A percentile compares a stretch with the other conserved stretches of the same genome.
phyloP scores from a whole-genome alignment of 495 filamentous ascomycete genomes.

The Penicillium goetzii region DNA sequence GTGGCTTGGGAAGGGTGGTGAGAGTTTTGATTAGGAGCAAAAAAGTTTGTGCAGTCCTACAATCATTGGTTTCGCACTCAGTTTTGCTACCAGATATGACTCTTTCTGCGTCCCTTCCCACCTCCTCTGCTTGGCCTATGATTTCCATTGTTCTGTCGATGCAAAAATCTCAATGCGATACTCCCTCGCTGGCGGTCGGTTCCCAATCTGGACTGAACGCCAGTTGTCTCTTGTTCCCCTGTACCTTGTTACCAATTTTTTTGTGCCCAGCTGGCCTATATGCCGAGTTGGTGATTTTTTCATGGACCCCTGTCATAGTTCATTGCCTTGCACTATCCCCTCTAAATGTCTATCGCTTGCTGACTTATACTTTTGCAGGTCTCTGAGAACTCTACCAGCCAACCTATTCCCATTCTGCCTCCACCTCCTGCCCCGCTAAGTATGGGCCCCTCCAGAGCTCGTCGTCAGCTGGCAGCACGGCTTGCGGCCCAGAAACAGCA shows the following conservation, averaged over 20 bases:
- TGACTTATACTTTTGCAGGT: constrained; percentile 30
- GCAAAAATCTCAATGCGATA: background rate
- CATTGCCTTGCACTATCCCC: background rate
- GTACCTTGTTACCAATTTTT: constrained; percentile 2
- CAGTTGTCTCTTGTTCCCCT: background rate
- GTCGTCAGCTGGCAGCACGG: constrained; percentile 80
- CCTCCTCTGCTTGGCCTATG: background rate
- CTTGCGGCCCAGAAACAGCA: constrained; percentile 79
- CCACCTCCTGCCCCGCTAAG: constrained; percentile 60
- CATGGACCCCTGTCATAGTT: background rate
- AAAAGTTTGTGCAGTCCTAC: background rate
- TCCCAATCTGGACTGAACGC: background rate
- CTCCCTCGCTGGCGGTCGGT: background rate
- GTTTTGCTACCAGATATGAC: background rate
- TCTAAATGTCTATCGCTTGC: constrained; percentile 7
- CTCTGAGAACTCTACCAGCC: constrained; percentile 42
- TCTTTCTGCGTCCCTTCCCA: background rate
- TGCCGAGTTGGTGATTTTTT: constrained; percentile 5
- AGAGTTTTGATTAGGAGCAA: background rate
- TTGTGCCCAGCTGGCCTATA: background rate
- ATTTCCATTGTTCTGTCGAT: background rate
- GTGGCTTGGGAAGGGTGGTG: constrained; percentile 1
- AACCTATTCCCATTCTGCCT: constrained; percentile 51
- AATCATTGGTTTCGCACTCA: background rate
- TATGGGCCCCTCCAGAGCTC: constrained; percentile 82